These are phyloP conservation scores for Stachybotrys chlorohalonatus DNA, from an alignment of 2,329 filamentous ascomycete genomes.

Conservation along the genomic window DNA sequence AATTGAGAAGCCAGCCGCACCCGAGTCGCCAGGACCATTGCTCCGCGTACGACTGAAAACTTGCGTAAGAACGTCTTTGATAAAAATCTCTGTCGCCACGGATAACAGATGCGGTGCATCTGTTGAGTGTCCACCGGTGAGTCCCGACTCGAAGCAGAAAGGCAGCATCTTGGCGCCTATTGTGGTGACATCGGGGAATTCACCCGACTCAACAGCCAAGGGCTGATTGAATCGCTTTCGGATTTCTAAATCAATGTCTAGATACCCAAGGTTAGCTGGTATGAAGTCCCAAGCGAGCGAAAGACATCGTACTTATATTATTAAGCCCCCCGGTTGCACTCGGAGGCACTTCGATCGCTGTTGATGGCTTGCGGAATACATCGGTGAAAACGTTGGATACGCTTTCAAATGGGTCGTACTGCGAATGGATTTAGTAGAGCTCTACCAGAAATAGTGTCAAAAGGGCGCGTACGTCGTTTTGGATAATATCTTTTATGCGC, in stretches of 20 bases:
- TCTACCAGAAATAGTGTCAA: neutral
- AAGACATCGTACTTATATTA: constrained; percentile 58
- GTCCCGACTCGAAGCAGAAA: constrained; percentile 57
- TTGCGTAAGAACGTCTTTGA: constrained; percentile 56
- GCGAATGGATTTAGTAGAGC: constrained; percentile 8
- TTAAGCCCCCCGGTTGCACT: constrained; percentile 64
- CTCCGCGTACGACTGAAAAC: constrained; percentile 56
- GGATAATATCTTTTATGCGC: constrained; percentile 55
- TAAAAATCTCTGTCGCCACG: constrained; percentile 56
- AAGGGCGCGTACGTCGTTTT: constrained; percentile 46
- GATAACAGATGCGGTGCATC: constrained; percentile 58
- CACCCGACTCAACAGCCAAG: constrained; percentile 57
- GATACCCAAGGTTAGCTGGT: neutral
- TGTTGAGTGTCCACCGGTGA: constrained; percentile 46
- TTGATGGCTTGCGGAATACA: constrained; percentile 33
- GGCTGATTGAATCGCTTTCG: constrained; percentile 56
- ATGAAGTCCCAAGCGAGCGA: neutral
- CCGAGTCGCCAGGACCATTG: constrained; percentile 55
- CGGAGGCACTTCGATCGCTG: constrained; percentile 52
- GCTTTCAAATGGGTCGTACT: constrained; percentile 48
- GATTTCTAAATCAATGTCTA: constrained; percentile 59
- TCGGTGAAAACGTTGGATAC: constrained; percentile 44
- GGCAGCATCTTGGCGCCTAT: constrained; percentile 59
- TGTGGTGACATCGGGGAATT: constrained; percentile 56
- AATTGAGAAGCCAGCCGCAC: constrained; percentile 53